phyloP scores from a whole-genome alignment of 23 red algal genomes.

The Gracilariopsis chorda region DNA sequence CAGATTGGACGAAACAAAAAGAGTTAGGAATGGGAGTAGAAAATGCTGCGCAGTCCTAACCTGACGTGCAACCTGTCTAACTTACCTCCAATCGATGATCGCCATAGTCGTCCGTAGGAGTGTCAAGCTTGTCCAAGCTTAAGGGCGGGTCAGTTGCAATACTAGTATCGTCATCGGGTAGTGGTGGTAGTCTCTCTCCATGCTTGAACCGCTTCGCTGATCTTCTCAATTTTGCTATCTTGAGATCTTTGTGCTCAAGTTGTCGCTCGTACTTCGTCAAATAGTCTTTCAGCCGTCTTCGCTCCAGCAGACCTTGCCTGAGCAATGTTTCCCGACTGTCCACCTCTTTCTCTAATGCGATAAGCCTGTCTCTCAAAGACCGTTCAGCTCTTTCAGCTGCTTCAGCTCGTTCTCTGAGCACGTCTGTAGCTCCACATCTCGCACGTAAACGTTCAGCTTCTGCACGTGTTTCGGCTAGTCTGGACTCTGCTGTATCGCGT shows the following conservation, averaged over 20 bases:
- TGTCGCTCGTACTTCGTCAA: conserved; percentile 36
- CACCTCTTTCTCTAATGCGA: conserved; percentile 44
- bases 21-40: too few species aligned
- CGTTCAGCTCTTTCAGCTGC: conserved; percentile 49
- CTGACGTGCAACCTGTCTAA: neutral
- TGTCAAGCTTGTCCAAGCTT: neutral
- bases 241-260: conserved; percentile 35
- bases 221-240: conserved; percentile 15
- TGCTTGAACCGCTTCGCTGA: neutral
- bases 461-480: conserved; percentile 25
- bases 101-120: neutral
- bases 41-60: too few species aligned
- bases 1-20: neutral
- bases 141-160: neutral
- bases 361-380: conserved; percentile 13
- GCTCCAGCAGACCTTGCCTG: conserved; percentile 22
- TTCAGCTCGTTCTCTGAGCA: conserved; percentile 45
- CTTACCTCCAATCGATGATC: conserved; percentile 12
- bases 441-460: conserved; percentile 54
- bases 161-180: neutral
- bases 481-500: conserved; percentile 33
- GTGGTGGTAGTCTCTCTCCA: neutral
- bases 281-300: conserved; percentile 16
- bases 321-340: conserved; percentile 38
- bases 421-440: conserved; percentile 18